Conservation (phyloP, 1,284 basidiomycete species). For the Pseudomicrostroma phylloplanum region DNA sequence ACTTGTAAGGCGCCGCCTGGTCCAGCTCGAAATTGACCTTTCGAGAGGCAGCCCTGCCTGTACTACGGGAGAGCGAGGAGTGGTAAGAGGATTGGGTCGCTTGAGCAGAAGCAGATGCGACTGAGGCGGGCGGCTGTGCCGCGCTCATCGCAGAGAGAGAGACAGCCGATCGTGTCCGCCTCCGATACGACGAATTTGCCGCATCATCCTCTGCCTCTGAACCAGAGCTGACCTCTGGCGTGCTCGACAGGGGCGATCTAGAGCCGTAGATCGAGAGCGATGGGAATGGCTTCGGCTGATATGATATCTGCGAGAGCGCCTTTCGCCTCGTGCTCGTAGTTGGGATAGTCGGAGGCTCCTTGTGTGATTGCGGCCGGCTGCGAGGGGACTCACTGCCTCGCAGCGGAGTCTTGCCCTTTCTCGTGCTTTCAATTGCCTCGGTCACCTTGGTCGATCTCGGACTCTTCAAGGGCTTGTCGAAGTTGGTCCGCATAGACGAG, state of each 20-base stretch:
- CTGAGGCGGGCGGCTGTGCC: not conserved
- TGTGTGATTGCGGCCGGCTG: not conserved
- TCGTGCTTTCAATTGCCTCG: not conserved
- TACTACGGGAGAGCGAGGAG: too few species aligned
- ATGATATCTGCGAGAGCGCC: not conserved
- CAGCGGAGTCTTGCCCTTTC: not conserved
- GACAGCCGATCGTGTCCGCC: not conserved
- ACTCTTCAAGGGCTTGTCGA: too few species aligned
- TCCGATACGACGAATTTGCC: not conserved
- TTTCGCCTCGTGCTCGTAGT: not conserved
- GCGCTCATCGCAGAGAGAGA: not conserved
- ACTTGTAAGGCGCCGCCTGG: not conserved
- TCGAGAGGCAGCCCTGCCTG: not conserved
- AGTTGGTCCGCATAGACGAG: too few species aligned
- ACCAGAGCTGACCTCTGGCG: constrained; percentile 6
- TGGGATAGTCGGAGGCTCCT: not conserved
- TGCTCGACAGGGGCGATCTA: not conserved
- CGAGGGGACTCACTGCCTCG: not conserved
- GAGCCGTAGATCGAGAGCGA: not conserved
- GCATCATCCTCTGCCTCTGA: not conserved
- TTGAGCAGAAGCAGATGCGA: not conserved
- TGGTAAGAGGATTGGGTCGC: not conserved
- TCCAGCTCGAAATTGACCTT: not conserved
- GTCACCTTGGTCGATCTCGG: not conserved
- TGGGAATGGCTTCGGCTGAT: not conserved